Evolutionary conservation across 257 asterid species (phyloP).

Genomic region (Misopates orontium): DNA sequence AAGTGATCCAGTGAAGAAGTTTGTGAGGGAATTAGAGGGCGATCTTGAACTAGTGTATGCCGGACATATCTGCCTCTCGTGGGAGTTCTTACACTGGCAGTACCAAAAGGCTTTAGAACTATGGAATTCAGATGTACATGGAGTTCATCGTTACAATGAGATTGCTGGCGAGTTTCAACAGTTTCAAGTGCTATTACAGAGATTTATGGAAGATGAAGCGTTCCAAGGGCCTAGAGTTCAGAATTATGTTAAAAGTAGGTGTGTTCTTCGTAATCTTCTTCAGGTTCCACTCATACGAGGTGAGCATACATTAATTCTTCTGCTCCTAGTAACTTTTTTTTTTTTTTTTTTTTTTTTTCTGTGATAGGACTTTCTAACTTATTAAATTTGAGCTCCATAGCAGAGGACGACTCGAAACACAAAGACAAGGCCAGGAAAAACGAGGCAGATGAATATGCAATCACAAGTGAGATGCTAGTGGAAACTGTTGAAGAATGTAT

Average conservation of each 20-base stretch:
- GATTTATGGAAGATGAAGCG: slow-evolving; percentile 80
- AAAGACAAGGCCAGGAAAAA: slow-evolving; percentile 44
- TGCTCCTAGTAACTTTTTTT: too few species aligned
- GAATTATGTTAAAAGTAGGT: slow-evolving; percentile 60
- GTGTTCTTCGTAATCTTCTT: slow-evolving; percentile 71
- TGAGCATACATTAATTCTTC: too few species aligned
- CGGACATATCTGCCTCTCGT: slow-evolving; percentile 90
- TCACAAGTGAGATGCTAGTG: slow-evolving; percentile 72
- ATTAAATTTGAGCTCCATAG: not conserved
- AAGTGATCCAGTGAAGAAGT: slow-evolving; percentile 74
- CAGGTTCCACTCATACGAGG: slow-evolving; percentile 90
- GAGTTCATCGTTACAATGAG: slow-evolving; percentile 61
- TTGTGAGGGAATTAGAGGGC: slow-evolving; percentile 66
- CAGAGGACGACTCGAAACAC: slow-evolving; percentile 69
- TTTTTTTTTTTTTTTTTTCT: not conserved
- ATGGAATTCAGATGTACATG: slow-evolving; percentile 71
- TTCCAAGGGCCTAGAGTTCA: slow-evolving; percentile 80
- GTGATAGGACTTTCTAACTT: too few species aligned
- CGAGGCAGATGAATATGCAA: slow-evolving; percentile 44
- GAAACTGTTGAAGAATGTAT: slow-evolving; percentile 91
- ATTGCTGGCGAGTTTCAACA: slow-evolving; percentile 90
- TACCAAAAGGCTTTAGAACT: slow-evolving; percentile 69
- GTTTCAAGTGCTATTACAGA: slow-evolving; percentile 84
- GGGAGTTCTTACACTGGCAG: slow-evolving; percentile 94
- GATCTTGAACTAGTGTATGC: slow-evolving; percentile 87